Evolutionary conservation across 371 early-diverging fungal species (phyloP), one percentile per base, ranked within the genome.

Genomic region (Mucor racemosus): DNA sequence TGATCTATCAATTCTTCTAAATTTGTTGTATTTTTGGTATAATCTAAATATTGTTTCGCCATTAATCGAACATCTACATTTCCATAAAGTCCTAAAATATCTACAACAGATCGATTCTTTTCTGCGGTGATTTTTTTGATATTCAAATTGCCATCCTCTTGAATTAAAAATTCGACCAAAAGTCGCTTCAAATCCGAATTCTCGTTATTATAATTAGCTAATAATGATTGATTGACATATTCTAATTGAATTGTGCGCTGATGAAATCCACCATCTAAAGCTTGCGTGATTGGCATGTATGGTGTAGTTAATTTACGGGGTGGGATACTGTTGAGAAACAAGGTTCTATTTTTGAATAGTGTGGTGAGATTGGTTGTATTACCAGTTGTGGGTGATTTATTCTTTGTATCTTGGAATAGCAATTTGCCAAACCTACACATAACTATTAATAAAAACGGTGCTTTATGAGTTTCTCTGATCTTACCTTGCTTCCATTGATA

Each of bases 401-500:
- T 62, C 57, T 77, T 68, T 67, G 53, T 38, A 4, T 38, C 38
- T 38, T 38, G 38, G 17, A 75, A 72, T 5, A 80, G 60, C 21
- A 74, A 31, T 56, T 76, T 56, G n/a, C 80, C 80, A 68, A 80
- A 77, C 64, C 80, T 79, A 26, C 26, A 26, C 3, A 26, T 26
- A 26, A 26, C 1, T 1, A 3, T 26, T 26, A 26, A 26, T 26
- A 26, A 26, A 26, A 26, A 3, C 3, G 3, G 26, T 26, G 3
- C 26, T 26, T 26, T 26, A 26, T 26, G 26, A 26, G 26, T 3
- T 26, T 17, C 1, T 44, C 21, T 40, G 11, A 15, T 40, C 54
- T 72, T 63, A 79, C 79, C 62, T 76, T 5, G 80, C 80, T 64
- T 74, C 74, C 33, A 79, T 14, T 36, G 67, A 58, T 3, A 77